These are phyloP conservation scores for Vanrija sp. DNA, from an alignment of 1,284 basidiomycete species.

Conservation along the genomic window DNA sequence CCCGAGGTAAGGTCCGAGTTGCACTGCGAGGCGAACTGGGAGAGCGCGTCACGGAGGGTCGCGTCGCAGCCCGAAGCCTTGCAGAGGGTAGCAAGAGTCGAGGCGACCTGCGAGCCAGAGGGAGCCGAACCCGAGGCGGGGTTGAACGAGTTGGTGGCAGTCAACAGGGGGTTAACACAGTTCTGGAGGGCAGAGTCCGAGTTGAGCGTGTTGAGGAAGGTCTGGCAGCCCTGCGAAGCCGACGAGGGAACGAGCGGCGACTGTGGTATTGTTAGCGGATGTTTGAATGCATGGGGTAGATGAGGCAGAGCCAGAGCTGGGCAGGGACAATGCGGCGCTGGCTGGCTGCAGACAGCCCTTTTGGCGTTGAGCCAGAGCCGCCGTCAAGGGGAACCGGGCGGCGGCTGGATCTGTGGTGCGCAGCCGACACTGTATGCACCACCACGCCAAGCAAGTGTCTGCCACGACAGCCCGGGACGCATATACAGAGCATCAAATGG, in stretches of 20 bases:
- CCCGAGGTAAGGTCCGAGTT: slow-evolving; percentile 58
- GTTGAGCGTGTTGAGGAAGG: slow-evolving; percentile 64
- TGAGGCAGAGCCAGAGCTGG: too few relatives aligned
- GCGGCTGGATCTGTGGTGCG: too few relatives aligned
- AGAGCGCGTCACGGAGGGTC: slow-evolving; percentile 60
- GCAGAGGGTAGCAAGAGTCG: slow-evolving; percentile 62
- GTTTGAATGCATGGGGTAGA: too few relatives aligned
- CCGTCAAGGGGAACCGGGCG: too few relatives aligned
- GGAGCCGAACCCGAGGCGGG: slow-evolving; percentile 58
- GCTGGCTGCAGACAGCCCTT: not conserved
- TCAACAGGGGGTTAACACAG: slow-evolving; percentile 65
- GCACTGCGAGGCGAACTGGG: slow-evolving; percentile 67
- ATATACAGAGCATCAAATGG: too few relatives aligned
- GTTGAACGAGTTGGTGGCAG: slow-evolving; percentile 60
- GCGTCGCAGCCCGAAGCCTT: slow-evolving; percentile 56
- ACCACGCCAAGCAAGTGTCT: too few relatives aligned
- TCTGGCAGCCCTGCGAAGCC: slow-evolving; percentile 59
- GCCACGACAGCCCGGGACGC: too few relatives aligned
- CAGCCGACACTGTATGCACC: too few relatives aligned
- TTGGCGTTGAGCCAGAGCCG: not conserved
- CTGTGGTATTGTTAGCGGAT: not conserved
- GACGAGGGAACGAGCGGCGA: slow-evolving; percentile 53
- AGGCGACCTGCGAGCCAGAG: slow-evolving; percentile 52
- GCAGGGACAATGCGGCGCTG: not conserved
- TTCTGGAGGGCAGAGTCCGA: slow-evolving; percentile 56